Conservation (phyloP, 2,329 filamentous ascomycete genomes). For the Mycosphaerelloides madeirae region DNA sequence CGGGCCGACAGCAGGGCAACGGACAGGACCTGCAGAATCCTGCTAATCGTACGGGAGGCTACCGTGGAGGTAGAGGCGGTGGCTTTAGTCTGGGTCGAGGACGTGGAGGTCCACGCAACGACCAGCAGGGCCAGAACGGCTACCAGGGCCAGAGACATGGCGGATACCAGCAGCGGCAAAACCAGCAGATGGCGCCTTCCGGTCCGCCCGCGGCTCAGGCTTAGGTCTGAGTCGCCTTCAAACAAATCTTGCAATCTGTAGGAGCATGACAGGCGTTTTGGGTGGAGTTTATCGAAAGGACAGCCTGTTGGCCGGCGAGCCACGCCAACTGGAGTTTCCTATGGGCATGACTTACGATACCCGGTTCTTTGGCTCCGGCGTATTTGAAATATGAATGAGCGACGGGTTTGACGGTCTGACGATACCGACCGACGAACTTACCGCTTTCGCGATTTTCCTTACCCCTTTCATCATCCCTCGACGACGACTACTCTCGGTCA, state of each 20-base stretch:
- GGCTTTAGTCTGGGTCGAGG: conserved; percentile 25
- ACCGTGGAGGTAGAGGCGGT: conserved; percentile 30
- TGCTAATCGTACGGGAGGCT: conserved; percentile 30
- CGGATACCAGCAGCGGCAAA: conserved; percentile 27
- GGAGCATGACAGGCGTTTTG: conserved; percentile 21
- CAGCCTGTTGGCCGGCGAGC: conserved; percentile 26
- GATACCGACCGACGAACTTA: conserved; percentile 11
- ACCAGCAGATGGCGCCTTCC: conserved; percentile 27
- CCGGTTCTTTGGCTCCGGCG: conserved; percentile 27
- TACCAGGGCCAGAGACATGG: conserved; percentile 26
- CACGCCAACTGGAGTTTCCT: conserved; percentile 22
- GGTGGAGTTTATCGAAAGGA: conserved; percentile 14
- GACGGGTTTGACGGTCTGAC: conserved; percentile 13
- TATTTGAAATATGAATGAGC: conserved; percentile 19
- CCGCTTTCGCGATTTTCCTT: conserved; percentile 12
- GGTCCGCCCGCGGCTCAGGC: conserved; percentile 28
- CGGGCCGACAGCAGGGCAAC: conserved; percentile 32
- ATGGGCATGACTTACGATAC: conserved; percentile 27
- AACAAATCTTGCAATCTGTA: conserved; percentile 21
- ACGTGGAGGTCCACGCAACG: conserved; percentile 31
- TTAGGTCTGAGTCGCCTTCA: conserved; percentile 17
- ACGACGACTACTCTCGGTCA: conserved; percentile 4
- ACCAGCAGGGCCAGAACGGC: conserved; percentile 29
- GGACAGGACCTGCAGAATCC: conserved; percentile 33
- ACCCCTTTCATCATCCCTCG: conserved; percentile 9